Percentiles rank a stretch among this genome's conserved stretches.
phyloP scores from a whole-genome alignment of 306 rosid species.

The Gillenia trifoliata region DNA sequence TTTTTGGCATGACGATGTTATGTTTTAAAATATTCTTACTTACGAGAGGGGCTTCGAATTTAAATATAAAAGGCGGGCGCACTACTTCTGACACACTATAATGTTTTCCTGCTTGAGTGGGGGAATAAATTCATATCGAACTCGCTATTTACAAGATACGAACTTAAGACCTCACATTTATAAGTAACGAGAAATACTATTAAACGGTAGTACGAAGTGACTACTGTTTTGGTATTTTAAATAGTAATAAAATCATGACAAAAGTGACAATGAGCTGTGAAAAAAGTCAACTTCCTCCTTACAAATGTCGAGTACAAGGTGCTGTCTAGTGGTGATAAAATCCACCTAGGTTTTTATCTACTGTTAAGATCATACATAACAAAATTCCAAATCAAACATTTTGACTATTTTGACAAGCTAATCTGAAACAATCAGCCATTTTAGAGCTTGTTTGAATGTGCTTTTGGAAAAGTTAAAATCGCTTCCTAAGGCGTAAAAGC shows the following conservation, averaged over 20 bases:
- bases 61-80: too few species aligned
- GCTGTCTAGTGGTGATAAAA: not conserved
- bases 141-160: accelerated
- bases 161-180: too few species aligned
- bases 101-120: too few species aligned
- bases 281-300: not conserved
- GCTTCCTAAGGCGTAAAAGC: too few species aligned
- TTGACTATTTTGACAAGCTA: not conserved
- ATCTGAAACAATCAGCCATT: not conserved
- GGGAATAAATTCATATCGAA: too few species aligned
- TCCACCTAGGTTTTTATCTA: not conserved
- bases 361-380: not conserved
- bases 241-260: not conserved
- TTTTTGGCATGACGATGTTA: too few species aligned
- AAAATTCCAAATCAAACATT: not conserved
- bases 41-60: not conserved
- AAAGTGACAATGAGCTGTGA: not conserved
- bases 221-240: too few species aligned
- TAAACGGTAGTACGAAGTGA: accelerated
- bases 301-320: not conserved
- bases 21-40: not conserved
- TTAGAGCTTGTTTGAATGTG: too few species aligned
- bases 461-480: too few species aligned
- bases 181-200: too few species aligned
- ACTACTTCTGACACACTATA: not conserved